Conservation (phyloP, 176 grass and related monocot genomes). For the Triticum dicoccoides region DNA sequence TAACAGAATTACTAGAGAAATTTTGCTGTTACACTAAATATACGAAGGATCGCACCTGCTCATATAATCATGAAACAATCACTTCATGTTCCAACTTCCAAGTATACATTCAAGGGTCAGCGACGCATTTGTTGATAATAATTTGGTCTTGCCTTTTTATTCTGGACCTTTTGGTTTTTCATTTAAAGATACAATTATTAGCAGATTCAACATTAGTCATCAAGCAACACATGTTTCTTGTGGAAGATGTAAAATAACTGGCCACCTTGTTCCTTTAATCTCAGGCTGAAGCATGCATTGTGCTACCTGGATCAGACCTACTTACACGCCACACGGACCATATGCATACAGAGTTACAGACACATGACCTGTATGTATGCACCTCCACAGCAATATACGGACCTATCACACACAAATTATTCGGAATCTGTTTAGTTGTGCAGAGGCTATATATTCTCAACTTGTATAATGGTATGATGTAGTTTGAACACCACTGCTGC, state of each 20-base stretch:
- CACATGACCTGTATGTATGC: neutral
- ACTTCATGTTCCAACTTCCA: neutral
- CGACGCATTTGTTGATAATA: neutral
- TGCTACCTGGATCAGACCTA: too few species aligned
- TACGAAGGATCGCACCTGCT: neutral
- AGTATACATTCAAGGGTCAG: neutral
- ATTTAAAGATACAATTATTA: neutral
- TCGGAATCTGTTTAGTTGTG: neutral
- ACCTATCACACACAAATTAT: neutral
- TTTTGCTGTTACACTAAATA: neutral
- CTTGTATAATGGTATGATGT: neutral
- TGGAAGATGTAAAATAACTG: neutral
- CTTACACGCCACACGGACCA: too few species aligned
- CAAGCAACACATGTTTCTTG: neutral
- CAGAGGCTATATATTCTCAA: too few species aligned
- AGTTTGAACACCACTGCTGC: neutral
- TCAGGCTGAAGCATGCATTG: too few species aligned
- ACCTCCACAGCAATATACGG: neutral
- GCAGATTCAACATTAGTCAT: constrained; percentile 8
- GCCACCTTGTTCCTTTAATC: too few species aligned
- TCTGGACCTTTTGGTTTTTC: neutral
- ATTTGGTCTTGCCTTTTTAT: neutral
- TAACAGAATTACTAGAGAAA: too few species aligned
- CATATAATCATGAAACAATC: neutral
- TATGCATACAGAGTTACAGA: too few species aligned